A percentile compares a stretch with the other conserved stretches of the same genome.
Evolutionary conservation across 2,329 filamentous ascomycete species (phyloP).

Genomic region (Dissoconium aciculare): DNA sequence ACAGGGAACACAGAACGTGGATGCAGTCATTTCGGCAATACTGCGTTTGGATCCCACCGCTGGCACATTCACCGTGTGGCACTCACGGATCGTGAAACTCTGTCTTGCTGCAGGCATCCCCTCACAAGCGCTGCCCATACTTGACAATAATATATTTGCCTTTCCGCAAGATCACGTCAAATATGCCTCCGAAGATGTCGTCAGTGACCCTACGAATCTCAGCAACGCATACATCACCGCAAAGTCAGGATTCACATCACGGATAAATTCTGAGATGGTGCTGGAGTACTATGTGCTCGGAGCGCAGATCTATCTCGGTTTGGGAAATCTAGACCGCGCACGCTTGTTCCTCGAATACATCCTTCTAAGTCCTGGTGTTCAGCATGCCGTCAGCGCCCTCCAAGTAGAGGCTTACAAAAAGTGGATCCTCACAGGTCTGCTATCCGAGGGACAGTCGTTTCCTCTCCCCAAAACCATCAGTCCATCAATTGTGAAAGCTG

Average conservation of each 20-base stretch:
- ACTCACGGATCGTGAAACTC: constrained; percentile 43
- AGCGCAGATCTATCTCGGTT: constrained; percentile 33
- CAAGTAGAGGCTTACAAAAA: constrained; percentile 88
- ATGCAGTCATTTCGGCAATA: constrained; percentile 38
- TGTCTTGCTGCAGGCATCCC: constrained; percentile 42
- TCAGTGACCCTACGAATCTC: constrained; percentile 28
- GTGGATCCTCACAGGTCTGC: constrained; percentile 64
- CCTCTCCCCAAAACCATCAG: constrained; percentile 43
- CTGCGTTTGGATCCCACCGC: constrained; percentile 51
- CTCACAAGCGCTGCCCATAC: constrained; percentile 42
- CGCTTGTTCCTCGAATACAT: constrained; percentile 33
- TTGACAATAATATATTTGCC: constrained; percentile 52
- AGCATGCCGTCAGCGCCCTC: constrained; percentile 49
- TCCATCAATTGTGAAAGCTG: constrained; percentile 38
- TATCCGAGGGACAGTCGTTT: constrained; percentile 50
- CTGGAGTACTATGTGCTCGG: constrained; percentile 40
- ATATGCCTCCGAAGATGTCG: constrained; percentile 26
- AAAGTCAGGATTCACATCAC: constrained; percentile 40
- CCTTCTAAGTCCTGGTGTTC: constrained; percentile 51
- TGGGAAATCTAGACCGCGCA: constrained; percentile 30
- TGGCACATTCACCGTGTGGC: constrained; percentile 50
- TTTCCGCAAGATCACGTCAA: constrained; percentile 35
- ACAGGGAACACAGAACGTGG: constrained; percentile 13
- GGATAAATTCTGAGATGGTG: constrained; percentile 39
- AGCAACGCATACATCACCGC: constrained; percentile 46